Evolutionary conservation across 2,329 filamentous ascomycete species (phyloP).

Genomic region (Colletotrichum scovillei): DNA sequence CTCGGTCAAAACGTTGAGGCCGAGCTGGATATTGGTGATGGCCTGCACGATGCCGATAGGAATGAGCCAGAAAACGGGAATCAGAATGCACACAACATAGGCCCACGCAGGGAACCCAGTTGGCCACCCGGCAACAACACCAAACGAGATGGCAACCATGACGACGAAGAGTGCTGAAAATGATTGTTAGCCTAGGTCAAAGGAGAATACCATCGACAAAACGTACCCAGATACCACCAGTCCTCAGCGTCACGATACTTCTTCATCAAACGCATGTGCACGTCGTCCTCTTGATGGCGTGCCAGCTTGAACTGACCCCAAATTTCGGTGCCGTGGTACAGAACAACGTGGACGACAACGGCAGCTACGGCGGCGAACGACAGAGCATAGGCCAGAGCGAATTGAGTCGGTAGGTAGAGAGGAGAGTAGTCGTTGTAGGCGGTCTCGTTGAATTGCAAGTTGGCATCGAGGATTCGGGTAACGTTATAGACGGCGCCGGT

Average conservation of each 20-base stretch:
- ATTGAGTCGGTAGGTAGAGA: slow-evolving; percentile 72
- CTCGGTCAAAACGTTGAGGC: slow-evolving; percentile 78
- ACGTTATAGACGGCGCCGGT: slow-evolving; percentile 70
- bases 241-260: slow-evolving; percentile 69
- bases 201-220: slow-evolving; percentile 34
- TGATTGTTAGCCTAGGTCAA: background rate
- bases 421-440: slow-evolving; percentile 75
- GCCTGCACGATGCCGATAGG: slow-evolving; percentile 72
- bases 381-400: slow-evolving; percentile 69
- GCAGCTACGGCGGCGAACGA: slow-evolving; percentile 76
- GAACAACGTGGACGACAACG: slow-evolving; percentile 65
- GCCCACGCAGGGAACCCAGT: slow-evolving; percentile 70
- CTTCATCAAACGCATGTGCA: slow-evolving; percentile 71
- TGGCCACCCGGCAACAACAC: slow-evolving; percentile 64
- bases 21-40: slow-evolving; percentile 71
- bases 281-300: slow-evolving; percentile 66
- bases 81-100: slow-evolving; percentile 66
- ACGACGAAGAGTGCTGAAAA: slow-evolving; percentile 56
- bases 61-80: slow-evolving; percentile 69
- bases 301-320: slow-evolving; percentile 66
- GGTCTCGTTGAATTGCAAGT: slow-evolving; percentile 68
- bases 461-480: slow-evolving; percentile 65
- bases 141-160: slow-evolving; percentile 67
- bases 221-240: slow-evolving; percentile 68
- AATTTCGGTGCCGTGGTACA: slow-evolving; percentile 68